phyloP scores from a whole-genome alignment of 495 filamentous ascomycete genomes.

The Aspergillus cavernicola region DNA sequence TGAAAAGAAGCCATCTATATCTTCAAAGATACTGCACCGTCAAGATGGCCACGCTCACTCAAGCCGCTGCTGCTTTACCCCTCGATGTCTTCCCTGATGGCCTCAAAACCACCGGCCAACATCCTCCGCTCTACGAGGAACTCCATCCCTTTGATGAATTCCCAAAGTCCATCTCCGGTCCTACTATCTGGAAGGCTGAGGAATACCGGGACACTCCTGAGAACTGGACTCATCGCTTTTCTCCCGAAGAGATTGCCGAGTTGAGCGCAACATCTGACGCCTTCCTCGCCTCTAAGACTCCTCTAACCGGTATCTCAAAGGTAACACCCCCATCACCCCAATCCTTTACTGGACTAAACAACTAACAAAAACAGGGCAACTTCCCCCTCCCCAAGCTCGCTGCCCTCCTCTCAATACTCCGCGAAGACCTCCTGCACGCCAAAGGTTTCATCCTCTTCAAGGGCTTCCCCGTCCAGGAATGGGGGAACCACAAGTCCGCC shows the following conservation, averaged over 20 bases:
- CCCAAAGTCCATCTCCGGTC: slow-evolving; percentile 68
- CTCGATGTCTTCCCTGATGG: slow-evolving; percentile 51
- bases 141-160: slow-evolving; percentile 68
- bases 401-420: slow-evolving; percentile 51
- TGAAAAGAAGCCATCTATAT: not conserved
- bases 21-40: not conserved
- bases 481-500: slow-evolving; percentile 77
- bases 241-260: slow-evolving; percentile 61
- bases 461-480: slow-evolving; percentile 69
- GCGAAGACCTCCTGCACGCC: slow-evolving; percentile 71
- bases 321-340: slow-evolving; percentile 22
- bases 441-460: slow-evolving; percentile 92
- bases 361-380: slow-evolving; percentile 22
- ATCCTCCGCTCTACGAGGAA: slow-evolving; percentile 63
- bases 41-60: slow-evolving; percentile 35
- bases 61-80: slow-evolving; percentile 27
- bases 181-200: slow-evolving; percentile 73
- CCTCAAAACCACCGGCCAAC: slow-evolving; percentile 74
- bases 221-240: slow-evolving; percentile 73
- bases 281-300: slow-evolving; percentile 58
- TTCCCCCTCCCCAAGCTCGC: slow-evolving; percentile 63
- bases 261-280: slow-evolving; percentile 62
- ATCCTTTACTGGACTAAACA: not conserved
- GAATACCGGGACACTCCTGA: slow-evolving; percentile 68
- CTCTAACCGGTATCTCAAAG: slow-evolving; percentile 73